A percentile compares a stretch with the other conserved stretches of the same genome.
Conservation (phyloP, 352 stramenopile species). For the Pythium dissimile region DNA sequence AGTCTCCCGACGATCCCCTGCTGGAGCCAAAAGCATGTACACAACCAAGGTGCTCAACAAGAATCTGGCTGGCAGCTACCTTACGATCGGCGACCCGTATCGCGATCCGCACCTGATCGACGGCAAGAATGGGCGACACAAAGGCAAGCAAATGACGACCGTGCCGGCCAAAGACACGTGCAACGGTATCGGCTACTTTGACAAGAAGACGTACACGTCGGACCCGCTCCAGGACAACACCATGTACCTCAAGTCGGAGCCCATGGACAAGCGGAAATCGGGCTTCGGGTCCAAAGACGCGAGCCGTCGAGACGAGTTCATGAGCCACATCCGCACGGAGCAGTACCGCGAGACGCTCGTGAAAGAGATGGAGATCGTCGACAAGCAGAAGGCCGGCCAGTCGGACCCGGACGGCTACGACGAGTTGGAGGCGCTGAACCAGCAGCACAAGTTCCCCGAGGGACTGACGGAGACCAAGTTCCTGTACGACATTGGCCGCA, state of each 20-base stretch:
- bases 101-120: constrained; percentile 69
- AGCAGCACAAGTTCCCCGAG: constrained; percentile 61
- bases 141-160: constrained; percentile 74
- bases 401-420: constrained; percentile 34
- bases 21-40: constrained; percentile 42
- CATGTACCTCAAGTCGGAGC: constrained; percentile 85
- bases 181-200: constrained; percentile 83
- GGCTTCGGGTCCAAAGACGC: constrained; percentile 91
- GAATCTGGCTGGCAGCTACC: constrained; percentile 75
- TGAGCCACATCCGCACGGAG: constrained; percentile 87
- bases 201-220: constrained; percentile 80
- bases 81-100: constrained; percentile 75
- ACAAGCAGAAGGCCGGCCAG: constrained; percentile 60
- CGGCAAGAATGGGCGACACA: constrained; percentile 66
- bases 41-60: constrained; percentile 80
- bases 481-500: constrained; percentile 76
- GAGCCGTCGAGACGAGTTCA: constrained; percentile 89
- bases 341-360: constrained; percentile 85
- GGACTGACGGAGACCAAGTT: constrained; percentile 72
- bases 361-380: constrained; percentile 78
- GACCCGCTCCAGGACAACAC: constrained; percentile 87
- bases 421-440: constrained; percentile 39
- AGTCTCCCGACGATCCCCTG: not conserved
- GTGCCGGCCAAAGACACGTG: constrained; percentile 70
- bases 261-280: constrained; percentile 82